Percentiles rank a stretch among this genome's conserved stretches.
These are phyloP conservation scores for Rhodotorula glutinis DNA, from an alignment of 1,284 basidiomycete species.

Conservation along the genomic window DNA sequence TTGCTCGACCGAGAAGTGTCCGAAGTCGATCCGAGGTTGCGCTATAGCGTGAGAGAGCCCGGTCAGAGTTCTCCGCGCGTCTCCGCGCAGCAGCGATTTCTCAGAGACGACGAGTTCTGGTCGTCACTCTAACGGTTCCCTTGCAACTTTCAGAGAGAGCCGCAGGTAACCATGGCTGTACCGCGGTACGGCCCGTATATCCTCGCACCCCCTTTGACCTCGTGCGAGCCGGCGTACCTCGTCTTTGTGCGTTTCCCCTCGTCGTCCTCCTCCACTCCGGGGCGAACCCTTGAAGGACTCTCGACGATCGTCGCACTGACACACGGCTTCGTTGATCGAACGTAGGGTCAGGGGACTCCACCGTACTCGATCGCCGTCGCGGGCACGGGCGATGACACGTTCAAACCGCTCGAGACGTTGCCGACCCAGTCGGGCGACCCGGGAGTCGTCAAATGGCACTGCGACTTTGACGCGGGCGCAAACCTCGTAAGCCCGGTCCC, in stretches of 20 bases:
- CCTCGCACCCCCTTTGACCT: constrained; percentile 23
- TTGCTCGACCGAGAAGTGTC: no score
- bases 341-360: constrained; percentile 23
- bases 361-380: constrained; percentile 25
- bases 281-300: background rate
- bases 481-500: constrained; percentile 34
- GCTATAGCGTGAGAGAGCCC: no score
- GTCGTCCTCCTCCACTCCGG: background rate
- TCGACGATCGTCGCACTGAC: no score
- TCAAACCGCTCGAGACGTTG: constrained; percentile 16
- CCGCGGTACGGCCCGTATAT: constrained; percentile 23
- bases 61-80: background rate
- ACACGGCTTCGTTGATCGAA: background rate
- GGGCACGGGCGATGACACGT: constrained; percentile 7
- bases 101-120: no score
- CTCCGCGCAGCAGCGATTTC: background rate
- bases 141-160: no score
- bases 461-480: constrained; percentile 25
- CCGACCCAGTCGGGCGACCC: background rate
- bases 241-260: constrained; percentile 11
- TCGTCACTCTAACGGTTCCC: no score
- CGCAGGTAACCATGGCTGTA: background rate
- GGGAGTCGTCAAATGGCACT: constrained; percentile 4
- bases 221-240: constrained; percentile 21
- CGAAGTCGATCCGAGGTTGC: no score